Conservation (phyloP, 2,329 filamentous ascomycete species). For the Pseudocercospora eumusae region DNA sequence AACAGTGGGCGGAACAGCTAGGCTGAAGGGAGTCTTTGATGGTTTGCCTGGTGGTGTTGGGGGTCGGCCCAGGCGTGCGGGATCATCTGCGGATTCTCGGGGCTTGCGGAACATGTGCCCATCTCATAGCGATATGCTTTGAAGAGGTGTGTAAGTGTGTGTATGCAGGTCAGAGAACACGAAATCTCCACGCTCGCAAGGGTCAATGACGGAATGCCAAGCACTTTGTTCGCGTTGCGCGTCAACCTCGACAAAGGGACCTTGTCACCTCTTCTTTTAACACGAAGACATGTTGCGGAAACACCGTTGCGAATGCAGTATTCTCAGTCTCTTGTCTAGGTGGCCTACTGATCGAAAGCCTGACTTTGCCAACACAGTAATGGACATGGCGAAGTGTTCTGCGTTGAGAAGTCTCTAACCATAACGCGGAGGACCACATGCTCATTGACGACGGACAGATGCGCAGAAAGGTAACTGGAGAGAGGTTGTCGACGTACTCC, state of each 20-base stretch:
- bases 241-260: not conserved
- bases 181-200: not conserved
- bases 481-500: too few species aligned
- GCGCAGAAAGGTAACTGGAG: too few species aligned
- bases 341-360: too few species aligned
- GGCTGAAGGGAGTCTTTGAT: constrained; percentile 35
- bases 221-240: not conserved
- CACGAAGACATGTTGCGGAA: too few species aligned
- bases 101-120: constrained; percentile 57
- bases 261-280: too few species aligned
- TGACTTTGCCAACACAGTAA: too few species aligned
- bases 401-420: too few species aligned
- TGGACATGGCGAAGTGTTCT: too few species aligned
- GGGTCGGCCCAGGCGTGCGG: constrained; percentile 48
- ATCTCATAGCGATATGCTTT: not conserved
- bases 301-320: too few species aligned
- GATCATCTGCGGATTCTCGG: constrained; percentile 45
- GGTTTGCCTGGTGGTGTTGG: constrained; percentile 52
- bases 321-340: too few species aligned
- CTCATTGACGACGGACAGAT: too few species aligned
- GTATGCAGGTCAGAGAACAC: not conserved
- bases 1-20: constrained; percentile 36
- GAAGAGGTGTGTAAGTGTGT: not conserved
- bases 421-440: too few species aligned
- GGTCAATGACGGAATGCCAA: constrained; percentile 8